Conservation (phyloP, 768 basidiomycete species). For the Postia placenta region DNA sequence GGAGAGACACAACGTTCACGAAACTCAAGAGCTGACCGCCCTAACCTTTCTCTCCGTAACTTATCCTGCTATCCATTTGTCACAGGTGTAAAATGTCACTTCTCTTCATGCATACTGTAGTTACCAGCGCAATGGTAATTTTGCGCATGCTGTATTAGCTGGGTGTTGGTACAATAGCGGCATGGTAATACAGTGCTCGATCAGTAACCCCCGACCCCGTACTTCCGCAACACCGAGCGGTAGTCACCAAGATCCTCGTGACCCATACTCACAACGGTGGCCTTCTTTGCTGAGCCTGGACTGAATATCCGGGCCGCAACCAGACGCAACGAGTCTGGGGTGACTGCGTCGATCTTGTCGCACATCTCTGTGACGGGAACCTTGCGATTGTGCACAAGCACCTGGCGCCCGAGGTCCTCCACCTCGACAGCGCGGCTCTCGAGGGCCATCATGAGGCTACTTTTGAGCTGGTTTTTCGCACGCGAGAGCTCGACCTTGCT, state of each 20-base stretch:
- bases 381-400: constrained; percentile 82
- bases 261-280: constrained; percentile 83
- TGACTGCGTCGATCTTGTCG: constrained; percentile 73
- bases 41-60: no score
- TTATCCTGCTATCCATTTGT: no score
- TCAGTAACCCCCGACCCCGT: constrained; percentile 44
- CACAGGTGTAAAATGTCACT: no score
- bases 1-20: neutral
- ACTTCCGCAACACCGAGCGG: constrained; percentile 57
- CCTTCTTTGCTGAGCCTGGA: constrained; percentile 50
- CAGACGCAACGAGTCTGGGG: constrained; percentile 59
- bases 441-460: constrained; percentile 88
- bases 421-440: constrained; percentile 83
- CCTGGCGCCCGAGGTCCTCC: constrained; percentile 89
- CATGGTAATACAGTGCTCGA: neutral
- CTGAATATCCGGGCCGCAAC: constrained; percentile 78
- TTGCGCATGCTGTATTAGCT: constrained; percentile 3
- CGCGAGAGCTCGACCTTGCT: constrained; percentile 67
- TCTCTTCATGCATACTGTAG: no score
- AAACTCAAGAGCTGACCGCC: neutral
- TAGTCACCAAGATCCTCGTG: constrained; percentile 71
- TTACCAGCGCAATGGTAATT: no score
- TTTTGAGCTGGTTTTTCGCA: constrained; percentile 95
- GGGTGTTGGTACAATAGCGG: neutral
- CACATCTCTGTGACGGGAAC: constrained; percentile 90